Evolutionary conservation across 2,329 filamentous ascomycete species (phyloP), one percentile per base, ranked within the genome.

Genomic region (Fusarium pininemorale): DNA sequence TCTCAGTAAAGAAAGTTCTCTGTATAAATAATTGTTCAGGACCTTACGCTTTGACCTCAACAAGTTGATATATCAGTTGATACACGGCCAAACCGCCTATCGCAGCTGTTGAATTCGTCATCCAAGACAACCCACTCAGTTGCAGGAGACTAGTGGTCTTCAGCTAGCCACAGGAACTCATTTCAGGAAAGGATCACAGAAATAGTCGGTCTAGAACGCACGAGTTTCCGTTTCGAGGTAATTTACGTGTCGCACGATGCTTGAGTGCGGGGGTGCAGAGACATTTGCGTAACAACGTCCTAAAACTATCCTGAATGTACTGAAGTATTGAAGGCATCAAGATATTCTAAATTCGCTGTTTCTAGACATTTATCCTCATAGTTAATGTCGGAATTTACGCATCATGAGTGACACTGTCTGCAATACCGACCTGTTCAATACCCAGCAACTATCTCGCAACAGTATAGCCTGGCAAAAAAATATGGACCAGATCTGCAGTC

Each of bases 361-460:
- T 11, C 5, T 20, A 1, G 3, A 13, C 6, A 14, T 45, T 0
- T 9, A 7, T 4, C 28, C 3, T 18, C 0, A 18, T 16, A 8
- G 10, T 30, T 16, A 3, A 22, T 16, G 13, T 16, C 24, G 0
- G 30, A 5, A 7, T 11, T 20, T 14, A 10, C 11, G n/a, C 6
- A 24, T 20, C 15, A 15, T 20, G 15, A 7, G 13, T 26, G 82
- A 84, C 47, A 80, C 79, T 15, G 70, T 77, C 14, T 81, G 87
- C 48, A 82, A 84, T 53, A 85, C 88, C 1, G 97, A 94, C 78
- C 85, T 96, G 55, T 85, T 92, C n/a, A 87, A 90, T 12, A 89
- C 92, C 26, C 86, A 97, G n/a, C 87, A 89, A 54, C 88, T 91
- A 59, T 88, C 97, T 18, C 94, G 95, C 75, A 88, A 89, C 57